phyloP scores from a whole-genome alignment of 2,329 filamentous ascomycete genomes.

The Bipolaris victoriae region DNA sequence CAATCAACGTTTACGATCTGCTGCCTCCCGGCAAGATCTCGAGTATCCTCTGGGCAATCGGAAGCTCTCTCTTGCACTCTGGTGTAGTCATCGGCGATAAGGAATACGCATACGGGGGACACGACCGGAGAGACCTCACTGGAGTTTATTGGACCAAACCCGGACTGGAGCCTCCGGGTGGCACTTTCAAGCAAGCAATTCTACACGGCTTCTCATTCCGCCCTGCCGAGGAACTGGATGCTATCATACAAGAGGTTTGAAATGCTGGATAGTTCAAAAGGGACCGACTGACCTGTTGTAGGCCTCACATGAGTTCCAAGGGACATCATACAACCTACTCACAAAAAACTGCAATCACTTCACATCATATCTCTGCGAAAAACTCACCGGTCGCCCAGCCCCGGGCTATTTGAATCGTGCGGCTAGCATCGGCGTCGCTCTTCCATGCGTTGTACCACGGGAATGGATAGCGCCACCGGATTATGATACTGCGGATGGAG shows the following conservation, averaged over 20 bases:
- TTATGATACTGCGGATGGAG: constrained; percentile 73
- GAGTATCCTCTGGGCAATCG: constrained; percentile 78
- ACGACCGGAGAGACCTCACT: constrained; percentile 71
- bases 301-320: constrained; percentile 75
- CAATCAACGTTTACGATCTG: constrained; percentile 80
- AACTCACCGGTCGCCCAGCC: constrained; percentile 71
- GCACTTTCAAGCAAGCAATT: constrained; percentile 75
- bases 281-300: constrained; percentile 29
- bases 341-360: constrained; percentile 91
- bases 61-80: constrained; percentile 78
- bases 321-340: constrained; percentile 79
- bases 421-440: constrained; percentile 78
- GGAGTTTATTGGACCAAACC: constrained; percentile 86
- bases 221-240: constrained; percentile 71
- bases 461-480: constrained; percentile 85
- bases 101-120: constrained; percentile 87
- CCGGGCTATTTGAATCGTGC: constrained; percentile 82
- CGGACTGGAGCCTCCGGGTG: constrained; percentile 73
- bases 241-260: constrained; percentile 64
- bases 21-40: constrained; percentile 77
- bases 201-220: constrained; percentile 80
- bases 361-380: constrained; percentile 75
- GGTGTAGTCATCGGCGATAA: constrained; percentile 79
- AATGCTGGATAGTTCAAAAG: no score
- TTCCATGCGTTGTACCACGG: constrained; percentile 81